Evolutionary conservation across 2,329 filamentous ascomycete species (phyloP), one percentile per base, ranked within the genome.

Genomic region (Volutella citrinella): DNA sequence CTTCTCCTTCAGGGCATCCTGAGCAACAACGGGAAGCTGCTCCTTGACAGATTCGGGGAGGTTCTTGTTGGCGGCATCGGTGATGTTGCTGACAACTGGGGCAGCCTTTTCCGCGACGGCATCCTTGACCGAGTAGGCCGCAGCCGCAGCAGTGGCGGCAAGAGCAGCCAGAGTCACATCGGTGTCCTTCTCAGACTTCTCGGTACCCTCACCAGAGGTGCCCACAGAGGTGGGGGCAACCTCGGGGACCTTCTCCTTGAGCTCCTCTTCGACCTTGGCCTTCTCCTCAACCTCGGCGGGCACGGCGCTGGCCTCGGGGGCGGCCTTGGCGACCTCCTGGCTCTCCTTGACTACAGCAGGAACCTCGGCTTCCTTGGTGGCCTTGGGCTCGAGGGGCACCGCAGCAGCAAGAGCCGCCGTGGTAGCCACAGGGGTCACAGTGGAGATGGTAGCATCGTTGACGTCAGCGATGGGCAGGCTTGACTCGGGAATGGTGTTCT

Each of bases 401-500:
- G 79, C 65, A 32, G 73, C 81, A 23, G 84, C 84, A 45, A 90
- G 69, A 9, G 68, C 74, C 40, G 81, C 79, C 17, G 87, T 91
- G 24, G 85, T 84, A 4, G 82, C 61, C 58, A 66, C 49, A 63
- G 78, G 48, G 49, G 65, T 51, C 48, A 67, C 69, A n/a, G 70
- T 74, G 50, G 69, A 74, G 48, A 80, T 72, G 32, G 65, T 64
- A 30, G 65, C 67, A 35, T 67, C 65, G 18, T 53, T 52, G 33
- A 57, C 58, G 33, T 58, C 55, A 20, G 56, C 50, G 33, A 89
- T 82, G 10, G 86, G 84, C 44, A 93, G 71, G 60, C 84, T 87
- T 7, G 87, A 91, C 65, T 94, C 87, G 13, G 88, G 87, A 45
- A 93, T 89, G 59, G 86, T 68, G 61, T 72, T 81, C 42, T 70